Evolutionary conservation across 129 eudicot genomes (phyloP).

Genomic region (Arctium minus): DNA sequence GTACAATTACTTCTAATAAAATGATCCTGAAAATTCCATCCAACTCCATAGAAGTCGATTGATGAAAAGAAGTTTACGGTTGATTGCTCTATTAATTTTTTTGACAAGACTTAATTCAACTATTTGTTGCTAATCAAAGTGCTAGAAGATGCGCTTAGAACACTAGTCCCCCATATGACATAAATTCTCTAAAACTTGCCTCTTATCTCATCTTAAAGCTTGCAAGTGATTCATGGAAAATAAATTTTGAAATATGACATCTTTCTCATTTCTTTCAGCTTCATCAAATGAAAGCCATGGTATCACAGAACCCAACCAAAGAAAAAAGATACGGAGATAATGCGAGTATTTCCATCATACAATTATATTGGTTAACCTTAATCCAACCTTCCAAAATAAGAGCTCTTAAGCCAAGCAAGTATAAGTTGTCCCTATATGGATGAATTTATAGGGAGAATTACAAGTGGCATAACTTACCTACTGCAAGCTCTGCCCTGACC

Average conservation of each 20-base stretch:
- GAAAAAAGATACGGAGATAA: neutral
- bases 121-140: neutral
- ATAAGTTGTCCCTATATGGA: neutral
- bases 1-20: neutral
- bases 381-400: neutral
- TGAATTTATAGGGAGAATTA: neutral
- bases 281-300: neutral
- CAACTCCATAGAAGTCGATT: neutral
- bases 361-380: neutral
- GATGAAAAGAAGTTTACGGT: neutral
- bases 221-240: no score
- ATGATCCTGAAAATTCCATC: neutral
- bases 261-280: neutral
- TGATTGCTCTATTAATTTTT: neutral
- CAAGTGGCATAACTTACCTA: constrained; percentile 50
- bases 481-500: constrained; percentile 94
- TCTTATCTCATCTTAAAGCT: no score
- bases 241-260: no score
- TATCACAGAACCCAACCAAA: neutral
- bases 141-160: neutral
- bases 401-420: neutral
- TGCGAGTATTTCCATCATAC: neutral
- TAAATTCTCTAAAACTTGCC: neutral
- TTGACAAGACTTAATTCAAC: neutral
- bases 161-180: neutral